These are phyloP conservation scores for Kalmusia sp. DNA, from an alignment of 2,329 filamentous ascomycete species.

Conservation along the genomic window DNA sequence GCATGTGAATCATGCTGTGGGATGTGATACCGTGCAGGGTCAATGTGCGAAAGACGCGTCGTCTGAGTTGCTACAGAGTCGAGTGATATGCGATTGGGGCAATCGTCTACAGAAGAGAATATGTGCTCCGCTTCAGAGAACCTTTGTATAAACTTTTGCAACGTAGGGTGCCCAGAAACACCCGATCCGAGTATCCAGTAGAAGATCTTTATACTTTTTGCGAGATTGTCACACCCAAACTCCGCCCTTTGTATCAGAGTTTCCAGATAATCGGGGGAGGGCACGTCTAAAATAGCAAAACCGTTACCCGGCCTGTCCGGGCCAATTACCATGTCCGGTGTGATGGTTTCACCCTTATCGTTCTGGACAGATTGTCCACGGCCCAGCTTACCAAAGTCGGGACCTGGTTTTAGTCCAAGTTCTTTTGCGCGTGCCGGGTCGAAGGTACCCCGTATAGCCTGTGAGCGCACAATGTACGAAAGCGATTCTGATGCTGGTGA, in stretches of 20 bases:
- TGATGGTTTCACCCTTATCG: slow-evolving; percentile 72
- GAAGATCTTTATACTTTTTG: slow-evolving; percentile 70
- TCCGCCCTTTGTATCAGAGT: slow-evolving; percentile 74
- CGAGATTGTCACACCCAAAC: slow-evolving; percentile 70
- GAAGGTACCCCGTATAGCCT: slow-evolving; percentile 82
- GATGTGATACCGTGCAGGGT: slow-evolving; percentile 74
- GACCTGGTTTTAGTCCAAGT: slow-evolving; percentile 68
- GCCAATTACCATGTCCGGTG: slow-evolving; percentile 85
- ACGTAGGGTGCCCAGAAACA: slow-evolving; percentile 66
- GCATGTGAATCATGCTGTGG: slow-evolving; percentile 69
- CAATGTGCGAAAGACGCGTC: slow-evolving; percentile 74
- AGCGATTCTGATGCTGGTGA: slow-evolving; percentile 71
- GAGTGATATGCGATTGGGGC: slow-evolving; percentile 77
- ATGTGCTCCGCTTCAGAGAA: slow-evolving; percentile 72
- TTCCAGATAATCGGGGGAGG: slow-evolving; percentile 72
- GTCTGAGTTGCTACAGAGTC: slow-evolving; percentile 71
- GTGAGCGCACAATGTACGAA: slow-evolving; percentile 84
- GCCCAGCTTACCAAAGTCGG: slow-evolving; percentile 67
- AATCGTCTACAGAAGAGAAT: slow-evolving; percentile 76
- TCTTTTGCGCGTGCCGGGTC: slow-evolving; percentile 67
- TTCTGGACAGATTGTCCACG: slow-evolving; percentile 69
- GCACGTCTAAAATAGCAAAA: slow-evolving; percentile 81
- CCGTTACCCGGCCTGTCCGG: slow-evolving; percentile 71
- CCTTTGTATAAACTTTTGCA: slow-evolving; percentile 74
- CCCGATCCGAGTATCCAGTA: slow-evolving; percentile 83